Base-by-base conservation (phyloP, 1,284 basidiomycete genomes). In the Boletellus sp. region DNA sequence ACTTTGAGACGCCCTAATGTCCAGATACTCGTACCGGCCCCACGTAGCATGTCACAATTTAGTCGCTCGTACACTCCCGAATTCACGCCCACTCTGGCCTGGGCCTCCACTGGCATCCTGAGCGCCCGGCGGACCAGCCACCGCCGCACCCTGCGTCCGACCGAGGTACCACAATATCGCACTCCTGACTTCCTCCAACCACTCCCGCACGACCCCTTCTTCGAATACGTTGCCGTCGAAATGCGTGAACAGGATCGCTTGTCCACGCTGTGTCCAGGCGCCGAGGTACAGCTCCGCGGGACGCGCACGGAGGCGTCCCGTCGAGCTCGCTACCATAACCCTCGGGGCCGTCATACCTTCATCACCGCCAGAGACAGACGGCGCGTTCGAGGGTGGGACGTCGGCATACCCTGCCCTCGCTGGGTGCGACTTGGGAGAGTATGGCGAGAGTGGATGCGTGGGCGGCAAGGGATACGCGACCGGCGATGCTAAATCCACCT, bases 211-310 rank as follows among this genome's bases (percentile, higher is more conserved):
- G 17, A 38, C 29, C 13, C 17, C 29, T 9, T 38, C 22, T 6
- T 33, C 43, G 14, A 33, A 44, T 8, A 44, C 69, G 51, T 76
- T 74, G 5, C 54, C 52, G 45, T 77, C 76, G 53, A 61, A 77
- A 45, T 62, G 70, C 0, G 72, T 45, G 14, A 54, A 36, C 16
- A 77, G 35, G 8, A 52, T 56, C 26, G 78, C 46, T 23, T 66
- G 56, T 32, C 64, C 53, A n/a, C 56, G 52, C 7, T 55, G 55
- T 5, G 65, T 71, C 5, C 58, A 47, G 4, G 77, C 72, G 3
- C 72, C 70, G 1, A 78, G 64, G 48, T 78, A 79, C 17, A 79
- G 58, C 52, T 79, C 76, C 5, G 54, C 62, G 5, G 77, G 75
- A 5, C 73, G 69, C 45, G 71, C 70, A 26, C 68, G 72, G 11